These are phyloP conservation scores for Colletotrichum australisinense DNA, from an alignment of 2,329 filamentous ascomycete species.

Conservation along the genomic window DNA sequence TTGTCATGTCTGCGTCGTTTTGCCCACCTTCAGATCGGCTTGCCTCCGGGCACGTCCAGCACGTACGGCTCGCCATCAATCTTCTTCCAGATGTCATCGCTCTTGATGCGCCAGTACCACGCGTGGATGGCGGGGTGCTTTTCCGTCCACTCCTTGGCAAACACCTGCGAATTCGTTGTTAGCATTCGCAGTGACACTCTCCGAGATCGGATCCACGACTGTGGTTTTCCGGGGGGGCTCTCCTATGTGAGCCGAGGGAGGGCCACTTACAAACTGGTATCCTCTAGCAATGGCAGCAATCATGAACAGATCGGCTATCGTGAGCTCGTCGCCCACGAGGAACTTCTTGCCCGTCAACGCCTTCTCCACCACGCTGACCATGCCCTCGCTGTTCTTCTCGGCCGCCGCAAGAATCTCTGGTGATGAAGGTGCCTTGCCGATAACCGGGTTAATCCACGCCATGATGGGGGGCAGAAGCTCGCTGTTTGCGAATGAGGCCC, in stretches of 20 bases:
- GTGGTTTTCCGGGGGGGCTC: not conserved
- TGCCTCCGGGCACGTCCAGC: conserved; percentile 23
- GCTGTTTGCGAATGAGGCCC: conserved; percentile 27
- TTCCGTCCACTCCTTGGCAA: conserved; percentile 27
- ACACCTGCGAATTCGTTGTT: not conserved
- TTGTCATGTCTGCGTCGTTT: not conserved
- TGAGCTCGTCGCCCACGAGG: conserved; percentile 22
- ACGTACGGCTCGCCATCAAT: conserved; percentile 26
- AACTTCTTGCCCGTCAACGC: conserved; percentile 27
- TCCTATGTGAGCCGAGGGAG: too few relatives aligned
- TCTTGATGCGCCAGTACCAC: conserved; percentile 30
- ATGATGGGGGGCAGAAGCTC: conserved; percentile 26
- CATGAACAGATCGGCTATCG: conserved; percentile 20
- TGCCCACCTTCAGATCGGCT: conserved; percentile 17
- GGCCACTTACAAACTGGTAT: conserved; percentile 20
- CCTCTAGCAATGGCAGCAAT: conserved; percentile 19
- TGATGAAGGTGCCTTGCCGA: conserved; percentile 9
- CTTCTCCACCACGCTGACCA: conserved; percentile 29
- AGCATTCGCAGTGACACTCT: not conserved
- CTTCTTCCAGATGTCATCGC: conserved; percentile 27
- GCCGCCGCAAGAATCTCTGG: conserved; percentile 19
- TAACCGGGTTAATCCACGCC: conserved; percentile 28
- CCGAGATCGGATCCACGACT: not conserved
- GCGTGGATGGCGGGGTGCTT: conserved; percentile 14
- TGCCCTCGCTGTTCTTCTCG: conserved; percentile 25